A percentile compares a stretch with the other conserved stretches of the same genome.
phyloP scores from a whole-genome alignment of 352 stramenopile species.

The Hyaloperonospora arabidopsidis region DNA sequence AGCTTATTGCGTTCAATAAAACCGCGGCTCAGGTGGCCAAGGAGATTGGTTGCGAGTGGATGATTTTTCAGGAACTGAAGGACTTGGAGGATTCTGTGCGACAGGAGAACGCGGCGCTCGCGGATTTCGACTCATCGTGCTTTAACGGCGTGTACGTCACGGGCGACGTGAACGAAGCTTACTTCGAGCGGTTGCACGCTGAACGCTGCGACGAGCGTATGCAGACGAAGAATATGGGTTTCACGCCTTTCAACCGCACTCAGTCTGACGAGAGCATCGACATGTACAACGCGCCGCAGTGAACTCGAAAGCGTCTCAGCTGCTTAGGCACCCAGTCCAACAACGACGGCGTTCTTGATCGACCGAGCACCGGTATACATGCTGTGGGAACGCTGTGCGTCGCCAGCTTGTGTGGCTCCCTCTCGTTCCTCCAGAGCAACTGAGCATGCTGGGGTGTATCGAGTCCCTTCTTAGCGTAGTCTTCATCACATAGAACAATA shows the following conservation, averaged over 20 bases:
- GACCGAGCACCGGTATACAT: constrained; percentile 5
- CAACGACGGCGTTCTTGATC: constrained; percentile 11
- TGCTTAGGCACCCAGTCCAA: constrained; percentile 10
- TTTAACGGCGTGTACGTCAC: constrained; percentile 97
- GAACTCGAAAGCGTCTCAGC: constrained; percentile 19
- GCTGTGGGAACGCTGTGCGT: constrained; percentile 10
- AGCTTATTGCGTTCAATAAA: constrained; percentile 95
- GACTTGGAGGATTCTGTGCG: constrained; percentile 88
- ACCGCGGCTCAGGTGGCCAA: constrained; percentile 91
- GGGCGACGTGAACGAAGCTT: constrained; percentile 81
- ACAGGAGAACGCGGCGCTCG: constrained; percentile 60
- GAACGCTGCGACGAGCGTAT: constrained; percentile 78
- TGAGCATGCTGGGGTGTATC: constrained; percentile 9
- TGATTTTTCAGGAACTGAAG: constrained; percentile 89
- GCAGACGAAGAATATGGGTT: constrained; percentile 79
- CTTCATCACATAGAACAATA: constrained; percentile 30
- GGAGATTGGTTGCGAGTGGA: constrained; percentile 93
- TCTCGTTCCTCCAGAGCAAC: constrained; percentile 1
- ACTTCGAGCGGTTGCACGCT: constrained; percentile 74
- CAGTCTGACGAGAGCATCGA: constrained; percentile 81
- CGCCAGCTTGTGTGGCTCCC: constrained; percentile 10
- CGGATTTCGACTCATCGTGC: constrained; percentile 93
- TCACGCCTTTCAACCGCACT: constrained; percentile 67
- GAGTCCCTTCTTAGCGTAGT: constrained; percentile 22
- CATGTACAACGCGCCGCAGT: constrained; percentile 85